Percentiles rank a stretch among this genome's conserved stretches.
These are phyloP conservation scores for Myxozyma udenii DNA, from an alignment of 805 yeast genomes.

Conservation along the genomic window DNA sequence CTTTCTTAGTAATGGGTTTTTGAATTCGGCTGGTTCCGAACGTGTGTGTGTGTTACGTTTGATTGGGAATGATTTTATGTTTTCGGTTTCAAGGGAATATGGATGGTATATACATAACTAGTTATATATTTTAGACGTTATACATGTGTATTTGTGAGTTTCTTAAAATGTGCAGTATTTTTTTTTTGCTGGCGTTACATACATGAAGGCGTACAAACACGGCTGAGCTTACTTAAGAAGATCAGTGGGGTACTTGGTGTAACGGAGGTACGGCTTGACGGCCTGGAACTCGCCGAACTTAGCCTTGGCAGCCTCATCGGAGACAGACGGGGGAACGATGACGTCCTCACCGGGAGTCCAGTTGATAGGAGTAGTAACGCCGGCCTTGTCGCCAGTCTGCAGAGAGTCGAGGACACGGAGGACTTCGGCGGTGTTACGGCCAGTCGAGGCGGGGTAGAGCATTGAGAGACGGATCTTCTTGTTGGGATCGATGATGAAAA, in stretches of 20 bases:
- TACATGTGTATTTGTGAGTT: neutral
- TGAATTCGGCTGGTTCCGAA: neutral
- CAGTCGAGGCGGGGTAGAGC: constrained; percentile 91
- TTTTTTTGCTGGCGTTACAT: neutral
- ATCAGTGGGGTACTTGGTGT: constrained; percentile 33
- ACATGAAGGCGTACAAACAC: neutral
- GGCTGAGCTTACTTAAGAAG: constrained; percentile 18
- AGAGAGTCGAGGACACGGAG: constrained; percentile 87
- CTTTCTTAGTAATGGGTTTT: neutral
- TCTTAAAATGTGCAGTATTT: neutral
- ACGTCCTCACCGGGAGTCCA: constrained; percentile 91
- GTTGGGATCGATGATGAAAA: constrained; percentile 85
- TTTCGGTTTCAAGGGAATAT: no score
- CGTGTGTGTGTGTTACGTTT: no score
- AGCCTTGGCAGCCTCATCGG: constrained; percentile 71
- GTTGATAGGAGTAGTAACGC: constrained; percentile 89
- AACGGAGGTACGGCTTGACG: constrained; percentile 64
- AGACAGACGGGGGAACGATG: constrained; percentile 82
- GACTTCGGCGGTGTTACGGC: constrained; percentile 93
- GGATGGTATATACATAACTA: no score
- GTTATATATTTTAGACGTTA: neutral
- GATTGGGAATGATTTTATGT: no score
- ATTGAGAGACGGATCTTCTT: constrained; percentile 85
- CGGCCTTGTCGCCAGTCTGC: constrained; percentile 81
- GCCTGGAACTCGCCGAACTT: constrained; percentile 83